Evolutionary conservation across 208 protist genomes (phyloP).

Genomic region (Blechomonas ayalai): DNA sequence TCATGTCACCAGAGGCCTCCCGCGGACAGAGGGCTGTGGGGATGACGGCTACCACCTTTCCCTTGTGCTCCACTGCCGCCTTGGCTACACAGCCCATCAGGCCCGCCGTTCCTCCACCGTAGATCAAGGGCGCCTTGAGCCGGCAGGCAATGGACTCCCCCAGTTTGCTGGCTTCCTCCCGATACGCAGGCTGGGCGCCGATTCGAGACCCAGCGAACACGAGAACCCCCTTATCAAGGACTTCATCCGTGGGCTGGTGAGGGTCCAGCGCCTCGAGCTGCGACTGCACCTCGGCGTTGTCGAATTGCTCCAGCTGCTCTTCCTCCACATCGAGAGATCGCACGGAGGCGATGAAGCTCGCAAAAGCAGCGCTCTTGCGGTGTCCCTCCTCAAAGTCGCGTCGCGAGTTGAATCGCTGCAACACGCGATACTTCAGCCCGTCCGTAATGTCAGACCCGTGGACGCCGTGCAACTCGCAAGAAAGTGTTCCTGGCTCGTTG

Average conservation of each 20-base stretch:
- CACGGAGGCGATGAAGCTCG: constrained; percentile 18
- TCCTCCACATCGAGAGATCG: constrained; percentile 19
- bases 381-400: constrained; percentile 35
- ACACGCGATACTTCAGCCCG: constrained; percentile 18
- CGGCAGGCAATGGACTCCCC: constrained; percentile 32
- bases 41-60: constrained; percentile 54
- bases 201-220: constrained; percentile 57
- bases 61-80: constrained; percentile 15
- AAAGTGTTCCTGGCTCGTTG: constrained; percentile 58
- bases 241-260: constrained; percentile 9
- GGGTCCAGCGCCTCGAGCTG: constrained; percentile 7
- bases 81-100: constrained; percentile 70
- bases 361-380: constrained; percentile 26
- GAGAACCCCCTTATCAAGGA: constrained; percentile 48
- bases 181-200: constrained; percentile 34
- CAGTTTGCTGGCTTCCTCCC: constrained; percentile 28
- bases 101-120: constrained; percentile 72
- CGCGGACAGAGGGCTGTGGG: constrained; percentile 36
- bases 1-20: constrained; percentile 47
- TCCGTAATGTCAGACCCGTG: constrained; percentile 8
- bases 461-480: constrained; percentile 65
- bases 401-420: constrained; percentile 50
- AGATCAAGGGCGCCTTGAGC: constrained; percentile 40
- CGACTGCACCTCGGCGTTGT: constrained; percentile 8
- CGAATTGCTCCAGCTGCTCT: constrained; percentile 12